These are phyloP conservation scores for Macrolepiota fuliginosa DNA, from an alignment of 768 basidiomycete genomes.

Conservation along the genomic window DNA sequence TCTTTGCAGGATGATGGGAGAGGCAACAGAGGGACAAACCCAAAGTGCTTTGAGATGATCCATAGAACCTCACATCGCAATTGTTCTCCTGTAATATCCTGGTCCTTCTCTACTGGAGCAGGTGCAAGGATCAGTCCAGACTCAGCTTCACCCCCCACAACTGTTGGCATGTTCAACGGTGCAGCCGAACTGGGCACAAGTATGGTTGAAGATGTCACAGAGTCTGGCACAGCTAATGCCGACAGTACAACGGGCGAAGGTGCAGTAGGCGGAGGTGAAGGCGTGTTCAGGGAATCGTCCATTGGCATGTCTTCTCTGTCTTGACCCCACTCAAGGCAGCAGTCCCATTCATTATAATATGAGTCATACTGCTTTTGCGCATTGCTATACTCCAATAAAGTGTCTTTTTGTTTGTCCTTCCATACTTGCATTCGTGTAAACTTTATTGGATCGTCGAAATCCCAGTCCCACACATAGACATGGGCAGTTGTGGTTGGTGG, in stretches of 20 bases:
- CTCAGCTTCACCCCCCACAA: too few relatives aligned
- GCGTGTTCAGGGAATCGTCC: too few relatives aligned
- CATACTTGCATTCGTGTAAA: neutral
- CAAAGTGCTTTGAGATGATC: too few relatives aligned
- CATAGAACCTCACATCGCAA: too few relatives aligned
- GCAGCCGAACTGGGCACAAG: too few relatives aligned
- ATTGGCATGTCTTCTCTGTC: neutral
- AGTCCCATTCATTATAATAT: constrained; percentile 9
- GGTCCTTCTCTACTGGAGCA: neutral
- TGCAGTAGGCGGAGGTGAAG: too few relatives aligned
- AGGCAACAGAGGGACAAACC: too few relatives aligned
- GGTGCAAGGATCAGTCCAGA: neutral
- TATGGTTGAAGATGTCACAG: too few relatives aligned
- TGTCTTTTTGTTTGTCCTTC: neutral
- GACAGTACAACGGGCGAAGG: too few relatives aligned
- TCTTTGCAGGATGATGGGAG: too few relatives aligned
- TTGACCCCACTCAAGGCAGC: neutral
- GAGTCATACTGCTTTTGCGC: constrained; percentile 4
- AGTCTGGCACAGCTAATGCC: too few relatives aligned
- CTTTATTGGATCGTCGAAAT: neutral
- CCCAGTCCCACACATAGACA: neutral
- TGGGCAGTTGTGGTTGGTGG: neutral
- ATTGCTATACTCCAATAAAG: neutral
- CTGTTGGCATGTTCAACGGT: neutral
- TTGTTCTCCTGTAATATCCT: too few relatives aligned